A percentile compares a stretch with the other conserved stretches of the same genome.
phyloP scores from a whole-genome alignment of 495 filamentous ascomycete genomes.

The Penicillium verhagenii region DNA sequence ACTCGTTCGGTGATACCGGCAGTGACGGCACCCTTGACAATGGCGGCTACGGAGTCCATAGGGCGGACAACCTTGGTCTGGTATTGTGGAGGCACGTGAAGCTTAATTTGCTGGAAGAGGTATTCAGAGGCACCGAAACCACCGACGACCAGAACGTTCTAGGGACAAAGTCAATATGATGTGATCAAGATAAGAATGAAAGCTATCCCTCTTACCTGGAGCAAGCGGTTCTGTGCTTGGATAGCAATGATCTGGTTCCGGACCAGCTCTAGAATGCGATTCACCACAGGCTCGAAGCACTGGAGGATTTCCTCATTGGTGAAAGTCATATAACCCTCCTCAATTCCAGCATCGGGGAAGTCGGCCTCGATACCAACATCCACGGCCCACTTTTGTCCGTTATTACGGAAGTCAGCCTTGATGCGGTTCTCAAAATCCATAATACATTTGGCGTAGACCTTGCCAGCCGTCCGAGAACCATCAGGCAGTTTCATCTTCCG shows the following conservation, averaged over 20 bases:
- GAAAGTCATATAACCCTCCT: constrained; percentile 82
- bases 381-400: constrained; percentile 81
- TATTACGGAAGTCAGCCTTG: constrained; percentile 81
- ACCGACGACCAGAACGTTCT: constrained; percentile 77
- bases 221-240: constrained; percentile 67
- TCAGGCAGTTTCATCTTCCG: constrained; percentile 82
- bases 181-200: not conserved
- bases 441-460: constrained; percentile 80
- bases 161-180: constrained; percentile 21
- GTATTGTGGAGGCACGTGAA: constrained; percentile 76
- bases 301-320: constrained; percentile 80
- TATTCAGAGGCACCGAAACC: constrained; percentile 81
- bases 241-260: constrained; percentile 81
- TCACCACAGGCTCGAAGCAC: constrained; percentile 79
- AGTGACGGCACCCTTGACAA: constrained; percentile 78
- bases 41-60: constrained; percentile 80
- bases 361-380: constrained; percentile 78
- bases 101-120: constrained; percentile 79
- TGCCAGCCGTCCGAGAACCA: constrained; percentile 71
- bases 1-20: constrained; percentile 96
- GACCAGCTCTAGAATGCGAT: constrained; percentile 73
- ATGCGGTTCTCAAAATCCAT: constrained; percentile 85
- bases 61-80: constrained; percentile 79
- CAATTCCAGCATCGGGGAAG: constrained; percentile 75
- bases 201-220: constrained; percentile 56